Base-by-base conservation (phyloP, 2,329 filamentous ascomycete genomes). In the Phyllachora maydis region DNA sequence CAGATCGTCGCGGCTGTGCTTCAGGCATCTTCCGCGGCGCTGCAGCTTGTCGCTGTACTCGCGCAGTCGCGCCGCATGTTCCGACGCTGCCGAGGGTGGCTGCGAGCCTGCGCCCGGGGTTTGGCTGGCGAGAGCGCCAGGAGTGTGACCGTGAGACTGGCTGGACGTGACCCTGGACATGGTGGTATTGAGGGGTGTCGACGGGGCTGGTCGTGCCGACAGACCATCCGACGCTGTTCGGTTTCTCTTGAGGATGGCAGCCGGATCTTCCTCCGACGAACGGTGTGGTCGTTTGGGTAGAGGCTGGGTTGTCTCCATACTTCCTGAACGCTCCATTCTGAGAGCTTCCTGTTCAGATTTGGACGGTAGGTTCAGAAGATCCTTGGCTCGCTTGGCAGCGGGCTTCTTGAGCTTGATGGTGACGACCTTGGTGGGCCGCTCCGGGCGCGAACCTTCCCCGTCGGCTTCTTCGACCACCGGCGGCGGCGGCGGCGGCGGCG, bases 81-180 rank as follows among this genome's bases (percentile, higher is more conserved):
- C 32, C 18, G 46, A 41, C 8, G 42, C 37, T 23, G 51, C 46
- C 5, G 44, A 41, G 1, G 46, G 42, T 2, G 44, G 48, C n/a
- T 45, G 45, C 20, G 49, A 46, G 26, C 36, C 42, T 3, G 45
- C 35, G 4, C 49, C 46, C 3, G 53, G 52, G 3, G 53, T 56
- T 20, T 48, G 37, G 23, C 40, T 50, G 22, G 46, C 46, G 3
- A 45, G 33, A 6, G 55, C 54, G 11, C 57, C 55, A 0, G 62
- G 60, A 1, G 62, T 65, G 19, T 55, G 47, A 6, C 49, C 52
- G 28, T 57, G 46, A 1, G 60, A 65, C 34, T 56, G 60, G 37
- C 42, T 60, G 1, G 62, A 65, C 23, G 56, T 49, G 16, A 54
- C 58, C 4, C 60, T 55, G 4, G 53, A 59, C 58, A 65, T 65